Conservation (phyloP, 2,329 filamentous ascomycete genomes). For the Coniochaeta sp. region DNA sequence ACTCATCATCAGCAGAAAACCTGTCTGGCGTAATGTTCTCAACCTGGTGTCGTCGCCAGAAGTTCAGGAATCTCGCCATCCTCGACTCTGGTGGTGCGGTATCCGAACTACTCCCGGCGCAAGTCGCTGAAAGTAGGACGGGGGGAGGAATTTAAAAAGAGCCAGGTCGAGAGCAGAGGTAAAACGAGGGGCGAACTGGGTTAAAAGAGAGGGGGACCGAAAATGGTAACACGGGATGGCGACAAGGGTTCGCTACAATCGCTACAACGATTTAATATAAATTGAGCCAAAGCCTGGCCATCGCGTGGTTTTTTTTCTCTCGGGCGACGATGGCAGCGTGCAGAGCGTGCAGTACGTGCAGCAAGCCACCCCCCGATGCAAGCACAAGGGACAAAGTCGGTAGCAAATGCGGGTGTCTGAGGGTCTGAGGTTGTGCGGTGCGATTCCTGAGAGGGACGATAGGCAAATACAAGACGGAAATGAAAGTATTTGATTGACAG, state of each 20-base stretch:
- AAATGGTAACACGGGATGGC: conserved; percentile 1
- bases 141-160: neutral
- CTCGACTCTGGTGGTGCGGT: conserved; percentile 7
- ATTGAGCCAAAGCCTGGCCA: conserved; percentile 1
- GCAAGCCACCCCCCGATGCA: neutral
- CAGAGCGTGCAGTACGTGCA: neutral
- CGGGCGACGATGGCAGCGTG: neutral
- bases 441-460: neutral
- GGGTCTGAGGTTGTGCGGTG: neutral
- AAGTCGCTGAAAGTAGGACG: neutral
- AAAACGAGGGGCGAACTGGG: neutral
- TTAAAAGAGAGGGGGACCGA: conserved; percentile 1
- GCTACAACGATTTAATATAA: conserved; percentile 3
- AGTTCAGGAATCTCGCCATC: conserved; percentile 12
- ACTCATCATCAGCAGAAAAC: conserved; percentile 6
- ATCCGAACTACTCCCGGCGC: conserved; percentile 7
- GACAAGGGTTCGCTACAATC: neutral
- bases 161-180: neutral
- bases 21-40: conserved; percentile 14
- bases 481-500: neutral
- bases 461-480: neutral
- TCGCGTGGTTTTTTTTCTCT: neutral
- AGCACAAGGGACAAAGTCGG: neutral
- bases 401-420: neutral
- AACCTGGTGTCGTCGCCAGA: conserved; percentile 14